phyloP scores from a whole-genome alignment of 202 grass and related monocot species.

The Elaeis oleifera region DNA sequence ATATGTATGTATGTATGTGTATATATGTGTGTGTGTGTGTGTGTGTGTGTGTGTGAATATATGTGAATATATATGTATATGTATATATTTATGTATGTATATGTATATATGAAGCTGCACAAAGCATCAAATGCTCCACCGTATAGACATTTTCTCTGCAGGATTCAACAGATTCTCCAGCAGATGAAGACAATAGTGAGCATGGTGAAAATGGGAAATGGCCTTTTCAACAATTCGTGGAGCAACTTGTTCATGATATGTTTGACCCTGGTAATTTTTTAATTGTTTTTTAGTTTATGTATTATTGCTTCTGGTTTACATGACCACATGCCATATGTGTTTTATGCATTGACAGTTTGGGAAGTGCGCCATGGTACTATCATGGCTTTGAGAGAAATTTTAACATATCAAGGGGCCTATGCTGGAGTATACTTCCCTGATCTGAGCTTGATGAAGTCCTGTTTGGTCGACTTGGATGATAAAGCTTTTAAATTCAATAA shows the following conservation, averaged over 20 bases:
- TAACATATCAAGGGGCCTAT: constrained; percentile 92
- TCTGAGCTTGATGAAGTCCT: constrained; percentile 26
- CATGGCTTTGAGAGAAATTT: constrained; percentile 98
- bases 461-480: constrained; percentile 51
- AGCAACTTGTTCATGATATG: constrained; percentile 98
- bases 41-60: no score
- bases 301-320: neutral
- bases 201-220: constrained; percentile 74
- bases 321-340: neutral
- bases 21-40: no score
- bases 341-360: constrained; percentile 59
- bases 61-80: no score
- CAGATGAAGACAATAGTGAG: constrained; percentile 60
- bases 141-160: constrained; percentile 24
- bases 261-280: constrained; percentile 67
- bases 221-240: constrained; percentile 90
- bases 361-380: constrained; percentile 93
- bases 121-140: no score
- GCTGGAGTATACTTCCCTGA: constrained; percentile 88
- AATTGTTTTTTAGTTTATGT: constrained; percentile 4
- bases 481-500: constrained; percentile 38
- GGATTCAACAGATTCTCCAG: constrained; percentile 50
- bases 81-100: no score
- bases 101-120: no score
- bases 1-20: no score